Evolutionary conservation across 495 filamentous ascomycete species (phyloP), one percentile per base, ranked within the genome.

Genomic region (Jackrogersella minutella): DNA sequence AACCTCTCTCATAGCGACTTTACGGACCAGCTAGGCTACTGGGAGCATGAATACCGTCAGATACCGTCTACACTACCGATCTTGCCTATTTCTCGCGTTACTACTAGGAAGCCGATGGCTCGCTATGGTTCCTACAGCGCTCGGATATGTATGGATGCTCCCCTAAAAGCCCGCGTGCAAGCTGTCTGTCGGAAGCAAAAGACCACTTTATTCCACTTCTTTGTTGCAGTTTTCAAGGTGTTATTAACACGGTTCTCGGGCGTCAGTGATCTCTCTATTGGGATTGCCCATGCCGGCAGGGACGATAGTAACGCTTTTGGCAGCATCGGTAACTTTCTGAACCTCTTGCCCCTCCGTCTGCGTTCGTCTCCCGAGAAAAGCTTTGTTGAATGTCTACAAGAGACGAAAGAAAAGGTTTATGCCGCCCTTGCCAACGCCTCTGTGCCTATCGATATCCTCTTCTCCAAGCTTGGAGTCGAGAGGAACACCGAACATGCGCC

Each of bases 281-380:
- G 73, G 5, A 74, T 74, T 34, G 72, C 68, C 8, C 78, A 81
- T 44, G 75, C 70, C 1, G 69, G 71, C 14, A 74, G 82, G 4
- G 64, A 7, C 2, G 65, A 75, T 1, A 41, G 9, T 13, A 36
- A 59, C 4, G 24, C 77, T 0, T 30, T 73, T n/a, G 50, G 60
- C 3, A 79, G 57, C 10, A 63, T 86, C 13, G 80, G 86, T 7
- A 53, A 77, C 26, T 81, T 75, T 31, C 41, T 85, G 7, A 86
- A 88, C 51, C 55, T 85, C 1, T 71, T 87, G 0, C 74, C 85
- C 0, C 28, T 86, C 2, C 73, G 71, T 1, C 78, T 83, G 67
- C 34, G 24, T 1, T 24, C 26, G 4, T 0, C 11, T 13, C 16
- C 43, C 10, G 34, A 14, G 7, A 14, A 50, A 6, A 34, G 11